A percentile compares a stretch with the other conserved stretches of the same genome.
phyloP scores from a whole-genome alignment of 2,329 filamentous ascomycete species.

The Fusarium continuum region DNA sequence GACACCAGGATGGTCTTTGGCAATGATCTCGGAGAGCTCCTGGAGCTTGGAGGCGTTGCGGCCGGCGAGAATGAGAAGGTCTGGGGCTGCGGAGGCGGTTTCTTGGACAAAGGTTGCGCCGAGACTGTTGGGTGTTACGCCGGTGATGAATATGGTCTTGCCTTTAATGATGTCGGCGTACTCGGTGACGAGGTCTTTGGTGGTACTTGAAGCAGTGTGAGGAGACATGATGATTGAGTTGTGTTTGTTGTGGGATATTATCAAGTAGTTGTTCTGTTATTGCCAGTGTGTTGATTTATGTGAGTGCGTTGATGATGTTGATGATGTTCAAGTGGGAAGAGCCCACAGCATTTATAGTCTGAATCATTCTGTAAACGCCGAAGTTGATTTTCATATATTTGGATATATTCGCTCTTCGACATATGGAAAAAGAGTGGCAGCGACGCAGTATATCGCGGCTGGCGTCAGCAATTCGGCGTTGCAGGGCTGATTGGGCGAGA shows the following conservation, averaged over 20 bases:
- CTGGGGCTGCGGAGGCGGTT: constrained; percentile 53
- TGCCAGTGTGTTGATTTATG: too few relatives aligned
- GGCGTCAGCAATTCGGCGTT: constrained; percentile 35
- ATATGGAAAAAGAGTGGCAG: background rate
- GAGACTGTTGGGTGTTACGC: constrained; percentile 52
- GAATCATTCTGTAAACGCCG: constrained; percentile 4
- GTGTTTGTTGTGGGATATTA: background rate
- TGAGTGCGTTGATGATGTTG: background rate
- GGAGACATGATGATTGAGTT: constrained; percentile 18
- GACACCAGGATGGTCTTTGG: constrained; percentile 45
- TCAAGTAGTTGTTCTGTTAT: background rate
- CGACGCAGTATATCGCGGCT: constrained; percentile 6
- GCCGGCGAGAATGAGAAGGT: constrained; percentile 56
- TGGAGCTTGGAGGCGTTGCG: constrained; percentile 54
- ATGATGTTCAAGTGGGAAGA: background rate
- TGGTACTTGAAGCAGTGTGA: constrained; percentile 35
- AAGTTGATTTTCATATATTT: background rate
- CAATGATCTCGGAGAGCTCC: constrained; percentile 50
- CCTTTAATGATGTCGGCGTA: constrained; percentile 47
- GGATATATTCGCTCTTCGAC: background rate
- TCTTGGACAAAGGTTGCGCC: constrained; percentile 50
- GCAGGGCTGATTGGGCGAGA: background rate
- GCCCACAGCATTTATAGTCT: constrained; percentile 4
- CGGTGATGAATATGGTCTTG: constrained; percentile 54
- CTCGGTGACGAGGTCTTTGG: constrained; percentile 42